Conservation (phyloP, 805 yeast genomes). For the Lachancea sp. region DNA sequence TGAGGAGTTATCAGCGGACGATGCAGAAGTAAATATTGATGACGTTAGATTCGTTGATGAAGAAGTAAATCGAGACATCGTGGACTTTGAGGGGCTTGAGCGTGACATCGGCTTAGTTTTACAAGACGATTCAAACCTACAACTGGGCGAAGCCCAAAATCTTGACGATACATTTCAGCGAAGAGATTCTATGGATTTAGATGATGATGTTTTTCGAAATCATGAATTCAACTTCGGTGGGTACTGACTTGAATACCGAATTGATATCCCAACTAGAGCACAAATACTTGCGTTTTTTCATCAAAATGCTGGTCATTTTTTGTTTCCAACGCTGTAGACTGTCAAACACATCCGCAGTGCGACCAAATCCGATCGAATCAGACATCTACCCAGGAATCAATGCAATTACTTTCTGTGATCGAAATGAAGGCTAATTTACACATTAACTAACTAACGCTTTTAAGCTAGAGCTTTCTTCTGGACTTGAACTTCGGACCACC, state of each 20-base stretch:
- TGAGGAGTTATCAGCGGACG: constrained; percentile 9
- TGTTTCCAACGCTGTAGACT: no score
- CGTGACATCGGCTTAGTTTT: constrained; percentile 3
- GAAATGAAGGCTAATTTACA: constrained; percentile 1
- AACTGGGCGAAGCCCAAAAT: constrained; percentile 28
- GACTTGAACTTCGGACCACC: constrained; percentile 28
- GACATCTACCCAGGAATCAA: no score
- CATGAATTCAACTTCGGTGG: constrained; percentile 2
- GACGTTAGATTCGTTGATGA: constrained; percentile 10
- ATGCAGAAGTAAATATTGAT: constrained; percentile 5
- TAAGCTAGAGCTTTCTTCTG: constrained; percentile 14
- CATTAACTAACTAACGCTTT: not conserved
- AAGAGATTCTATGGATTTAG: constrained; percentile 29
- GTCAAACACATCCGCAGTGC: no score
- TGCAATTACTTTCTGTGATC: constrained; percentile 1
- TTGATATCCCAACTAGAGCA: not conserved
- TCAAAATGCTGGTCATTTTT: constrained; percentile 5
- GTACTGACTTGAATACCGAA: no score
- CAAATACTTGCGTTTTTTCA: not conserved
- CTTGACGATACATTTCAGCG: constrained; percentile 30
- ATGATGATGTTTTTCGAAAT: constrained; percentile 8
- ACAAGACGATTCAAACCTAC: constrained; percentile 8
- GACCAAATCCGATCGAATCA: no score
- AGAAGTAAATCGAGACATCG: constrained; percentile 9
- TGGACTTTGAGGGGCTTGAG: constrained; percentile 1